Evolutionary conservation across 2,329 filamentous ascomycete species (phyloP).

Genomic region (Magnaporthiopsis incrustans): DNA sequence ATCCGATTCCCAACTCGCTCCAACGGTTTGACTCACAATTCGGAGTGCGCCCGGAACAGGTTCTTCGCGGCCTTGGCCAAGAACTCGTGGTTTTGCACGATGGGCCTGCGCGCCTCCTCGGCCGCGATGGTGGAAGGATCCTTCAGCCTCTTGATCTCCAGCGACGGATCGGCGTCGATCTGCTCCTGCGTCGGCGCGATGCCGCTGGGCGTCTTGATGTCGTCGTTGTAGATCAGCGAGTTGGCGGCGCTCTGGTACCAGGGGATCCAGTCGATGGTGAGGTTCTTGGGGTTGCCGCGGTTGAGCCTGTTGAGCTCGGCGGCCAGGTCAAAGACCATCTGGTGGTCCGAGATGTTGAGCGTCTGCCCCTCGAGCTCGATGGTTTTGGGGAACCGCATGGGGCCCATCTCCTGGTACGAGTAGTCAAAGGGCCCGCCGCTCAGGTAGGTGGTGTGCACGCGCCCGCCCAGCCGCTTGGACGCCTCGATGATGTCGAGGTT

Average conservation of each 20-base stretch:
- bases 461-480: constrained; percentile 51
- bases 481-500: constrained; percentile 57
- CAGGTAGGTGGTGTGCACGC: constrained; percentile 56
- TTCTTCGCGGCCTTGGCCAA: constrained; percentile 30
- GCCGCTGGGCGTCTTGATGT: constrained; percentile 38
- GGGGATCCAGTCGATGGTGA: constrained; percentile 51
- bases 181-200: constrained; percentile 44
- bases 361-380: constrained; percentile 46
- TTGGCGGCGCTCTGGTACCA: constrained; percentile 53
- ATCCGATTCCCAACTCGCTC: neutral
- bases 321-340: constrained; percentile 56
- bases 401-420: constrained; percentile 58
- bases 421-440: constrained; percentile 51
- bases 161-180: constrained; percentile 33
- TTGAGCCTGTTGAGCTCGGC: constrained; percentile 53
- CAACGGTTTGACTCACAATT: constrained; percentile 20
- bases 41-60: constrained; percentile 36
- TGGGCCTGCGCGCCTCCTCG: constrained; percentile 24
- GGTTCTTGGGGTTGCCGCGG: constrained; percentile 31
- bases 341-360: constrained; percentile 52
- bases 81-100: constrained; percentile 20
- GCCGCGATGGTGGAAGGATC: constrained; percentile 26
- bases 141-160: constrained; percentile 25
- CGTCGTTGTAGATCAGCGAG: constrained; percentile 39
- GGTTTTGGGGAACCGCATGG: constrained; percentile 55